Evolutionary conservation across 2,329 filamentous ascomycete species (phyloP), one percentile per base, ranked within the genome.

Genomic region (Laburnicola sp.): DNA sequence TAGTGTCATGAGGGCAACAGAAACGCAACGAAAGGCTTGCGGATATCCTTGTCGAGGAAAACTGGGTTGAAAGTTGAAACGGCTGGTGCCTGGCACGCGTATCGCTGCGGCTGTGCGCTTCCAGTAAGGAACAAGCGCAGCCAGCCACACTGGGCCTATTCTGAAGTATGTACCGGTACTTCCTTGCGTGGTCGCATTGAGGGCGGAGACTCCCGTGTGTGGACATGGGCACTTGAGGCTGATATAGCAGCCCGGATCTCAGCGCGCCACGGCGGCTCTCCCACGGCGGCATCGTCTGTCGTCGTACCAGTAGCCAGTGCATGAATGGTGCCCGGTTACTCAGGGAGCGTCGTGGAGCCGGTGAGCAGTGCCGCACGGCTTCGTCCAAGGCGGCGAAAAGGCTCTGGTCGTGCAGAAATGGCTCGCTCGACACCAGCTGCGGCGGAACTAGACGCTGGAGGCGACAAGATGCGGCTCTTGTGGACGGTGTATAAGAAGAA

Each of bases 61-160:
- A 16, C 16, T 16, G 30, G 31, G 30, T 23, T 16, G 23, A 10
- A 27, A 10, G 35, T n/a, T 45, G 43, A 45, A 45, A 45, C 43
- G 43, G 26, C 23, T 45, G 43, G 16, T 45, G 43, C 43, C 43
- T 45, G 34, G 43, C 32, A 37, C 43, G 43, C 43, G 43, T 45
- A 45, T 8, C n/a, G 43, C 16, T 45, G 43, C 43, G 43, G 43
- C 43, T 45, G 32, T 45, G 43, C 43, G 34, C 26, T 6, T 45
- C 37, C 3, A 22, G 9, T 11, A 11, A 45, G 8, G 4, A 30
- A 45, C 43, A 37, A 45, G 32, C 43, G 43, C 43, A 45, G 43
- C 25, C 43, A 21, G 34, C 43, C 32, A 9, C 28, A 30, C 37
- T 26, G 43, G 43, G 34, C 43, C 43, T 45, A 45, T 30, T 8